These are phyloP conservation scores for Codiaeum variegatum DNA, from an alignment of 441 rosid species.

Conservation along the genomic window DNA sequence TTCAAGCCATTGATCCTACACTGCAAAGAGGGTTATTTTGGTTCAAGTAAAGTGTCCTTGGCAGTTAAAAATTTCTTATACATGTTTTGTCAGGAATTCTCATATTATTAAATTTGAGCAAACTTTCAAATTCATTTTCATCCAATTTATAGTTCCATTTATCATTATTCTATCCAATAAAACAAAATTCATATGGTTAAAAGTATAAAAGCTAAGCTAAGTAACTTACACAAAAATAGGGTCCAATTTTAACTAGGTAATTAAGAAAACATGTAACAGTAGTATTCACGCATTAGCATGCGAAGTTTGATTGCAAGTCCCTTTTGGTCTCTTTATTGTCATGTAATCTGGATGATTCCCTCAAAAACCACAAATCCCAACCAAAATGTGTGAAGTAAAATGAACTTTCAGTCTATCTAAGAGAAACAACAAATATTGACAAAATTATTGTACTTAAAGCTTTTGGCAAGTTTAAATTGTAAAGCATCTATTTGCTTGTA, in stretches of 20 bases:
- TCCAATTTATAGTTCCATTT: background rate
- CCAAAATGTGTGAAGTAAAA: background rate
- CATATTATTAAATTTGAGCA: background rate
- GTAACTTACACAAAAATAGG: too few relatives aligned
- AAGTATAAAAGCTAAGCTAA: too few relatives aligned
- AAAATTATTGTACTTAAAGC: background rate
- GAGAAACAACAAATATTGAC: background rate
- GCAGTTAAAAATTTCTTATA: background rate
- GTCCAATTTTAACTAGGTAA: background rate
- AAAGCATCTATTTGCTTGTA: background rate
- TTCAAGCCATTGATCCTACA: background rate
- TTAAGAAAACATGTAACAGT: background rate
- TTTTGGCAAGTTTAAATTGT: background rate
- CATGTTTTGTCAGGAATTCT: background rate
- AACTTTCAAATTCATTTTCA: background rate
- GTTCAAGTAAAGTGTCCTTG: background rate
- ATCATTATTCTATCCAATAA: too few relatives aligned
- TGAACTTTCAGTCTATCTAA: background rate
- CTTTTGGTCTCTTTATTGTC: background rate
- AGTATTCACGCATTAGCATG: constrained; percentile 4
- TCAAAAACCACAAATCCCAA: background rate
- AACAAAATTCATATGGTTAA: too few relatives aligned
- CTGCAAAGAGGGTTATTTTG: background rate
- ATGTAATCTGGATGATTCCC: background rate
- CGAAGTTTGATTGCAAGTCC: too few relatives aligned